Evolutionary conservation across 352 stramenopile genomes (phyloP), one percentile per base, ranked within the genome.

Genomic region (Phytophthora pinifolia): DNA sequence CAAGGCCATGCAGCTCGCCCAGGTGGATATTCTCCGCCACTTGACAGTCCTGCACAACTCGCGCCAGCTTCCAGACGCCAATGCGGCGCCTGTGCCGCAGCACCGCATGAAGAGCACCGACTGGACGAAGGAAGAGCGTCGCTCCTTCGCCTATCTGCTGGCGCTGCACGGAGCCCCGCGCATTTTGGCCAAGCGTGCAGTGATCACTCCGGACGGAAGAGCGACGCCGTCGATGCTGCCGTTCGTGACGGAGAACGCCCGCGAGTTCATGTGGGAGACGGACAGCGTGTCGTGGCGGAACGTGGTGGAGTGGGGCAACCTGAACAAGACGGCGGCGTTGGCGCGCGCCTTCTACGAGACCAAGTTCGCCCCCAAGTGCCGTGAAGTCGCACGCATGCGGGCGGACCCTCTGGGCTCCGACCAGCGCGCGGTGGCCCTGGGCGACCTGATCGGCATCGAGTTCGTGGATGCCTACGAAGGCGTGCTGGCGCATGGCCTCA

Each of bases 401-500:
- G 81, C 85, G 6, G 84, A 94, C 45, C 84, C 82, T 9, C 67
- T 94, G 6, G 82, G 72, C 1, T 78, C 79, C 4, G 84, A 94
- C 46, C 84, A 94, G 55, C 81, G 84, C 20, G 77, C 83, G 1
- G 64, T 88, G 39, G 80, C 83, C 6, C 51, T 92, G 14, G 75
- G 82, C 4, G 80, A 92, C 58, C 61, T 92, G 9, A 86, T 94
- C 17, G 86, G 85, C 25, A 89, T 96, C 35, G 80, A 93, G 53
- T 96, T 92, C 47, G 83, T 96, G 9, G 86, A 96, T 47, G 82
- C 83, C 9, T 84, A 88, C 42, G 84, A 96, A 63, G 86, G 82
- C 22, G 76, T 93, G 10, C 33, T 92, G 38, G 80, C 85, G 0
- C 86, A 96, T 62, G 86, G 86, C 4, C 65, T 92, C 6, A 96